A percentile compares a stretch with the other conserved stretches of the same genome.
Conservation (phyloP, 352 stramenopile species). For the Pythium utonaiense region DNA sequence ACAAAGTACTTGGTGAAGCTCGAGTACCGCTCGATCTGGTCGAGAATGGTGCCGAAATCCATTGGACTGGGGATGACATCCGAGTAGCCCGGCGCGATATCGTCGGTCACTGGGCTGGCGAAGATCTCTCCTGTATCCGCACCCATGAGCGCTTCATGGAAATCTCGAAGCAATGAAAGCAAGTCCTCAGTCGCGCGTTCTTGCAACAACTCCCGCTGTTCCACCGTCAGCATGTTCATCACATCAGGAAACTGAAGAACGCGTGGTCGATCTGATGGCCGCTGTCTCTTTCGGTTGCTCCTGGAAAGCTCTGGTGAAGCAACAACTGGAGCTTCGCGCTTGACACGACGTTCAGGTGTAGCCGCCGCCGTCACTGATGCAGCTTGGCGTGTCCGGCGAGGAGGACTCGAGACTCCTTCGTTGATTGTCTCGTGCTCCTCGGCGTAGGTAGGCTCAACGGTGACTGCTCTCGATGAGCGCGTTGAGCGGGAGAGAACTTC, state of each 20-base stretch:
- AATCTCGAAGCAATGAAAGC: slow-evolving; percentile 48
- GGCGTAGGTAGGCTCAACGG: not conserved
- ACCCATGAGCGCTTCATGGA: slow-evolving; percentile 67
- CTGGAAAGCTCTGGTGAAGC: slow-evolving; percentile 11
- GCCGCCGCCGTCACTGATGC: not conserved
- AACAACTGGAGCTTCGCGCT: slow-evolving; percentile 5
- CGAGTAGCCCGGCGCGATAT: slow-evolving; percentile 91
- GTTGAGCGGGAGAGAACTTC: not conserved
- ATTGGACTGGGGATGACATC: slow-evolving; percentile 87
- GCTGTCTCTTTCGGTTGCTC: slow-evolving; percentile 37
- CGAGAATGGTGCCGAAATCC: slow-evolving; percentile 93
- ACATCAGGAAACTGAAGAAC: slow-evolving; percentile 48
- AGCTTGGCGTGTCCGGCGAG: not conserved
- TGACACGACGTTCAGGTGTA: slow-evolving; percentile 14
- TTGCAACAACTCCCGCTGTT: slow-evolving; percentile 56
- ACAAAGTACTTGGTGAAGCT: slow-evolving; percentile 80
- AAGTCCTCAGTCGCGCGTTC: slow-evolving; percentile 58
- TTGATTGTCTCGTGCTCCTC: not conserved
- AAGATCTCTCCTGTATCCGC: slow-evolving; percentile 87
- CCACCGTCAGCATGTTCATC: slow-evolving; percentile 42
- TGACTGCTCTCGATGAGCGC: not conserved
- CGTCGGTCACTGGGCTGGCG: slow-evolving; percentile 83
- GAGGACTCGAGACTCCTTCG: not conserved
- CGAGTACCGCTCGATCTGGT: slow-evolving; percentile 70
- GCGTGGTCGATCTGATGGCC: slow-evolving; percentile 27